Percentiles rank a stretch among this genome's conserved stretches.
Conservation (phyloP, 148 eudicot genomes). For the Amaranthus cruentus region DNA sequence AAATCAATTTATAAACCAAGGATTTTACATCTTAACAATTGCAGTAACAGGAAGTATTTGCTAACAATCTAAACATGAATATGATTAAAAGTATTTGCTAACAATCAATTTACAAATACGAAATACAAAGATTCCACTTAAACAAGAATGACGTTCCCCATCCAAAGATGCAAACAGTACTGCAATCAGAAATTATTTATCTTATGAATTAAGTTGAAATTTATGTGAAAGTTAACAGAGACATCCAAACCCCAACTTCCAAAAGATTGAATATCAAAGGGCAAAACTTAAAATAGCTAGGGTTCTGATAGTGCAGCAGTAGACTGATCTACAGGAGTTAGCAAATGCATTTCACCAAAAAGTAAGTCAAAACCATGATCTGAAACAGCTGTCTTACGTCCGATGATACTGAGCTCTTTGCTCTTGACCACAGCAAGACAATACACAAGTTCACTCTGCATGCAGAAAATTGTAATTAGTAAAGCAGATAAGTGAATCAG, state of each 20-base stretch:
- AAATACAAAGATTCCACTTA: not conserved
- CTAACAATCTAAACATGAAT: no score
- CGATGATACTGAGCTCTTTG: conserved; percentile 71
- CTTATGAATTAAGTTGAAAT: not conserved
- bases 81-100: not conserved
- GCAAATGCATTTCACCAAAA: conserved; percentile 7
- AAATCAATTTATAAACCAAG: no score
- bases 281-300: not conserved
- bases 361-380: not conserved
- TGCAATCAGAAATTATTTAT: not conserved
- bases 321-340: not conserved
- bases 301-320: not conserved
- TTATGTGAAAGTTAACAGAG: not conserved
- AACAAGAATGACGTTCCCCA: not conserved
- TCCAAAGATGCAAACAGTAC: not conserved
- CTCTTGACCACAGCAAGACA: conserved; percentile 82
- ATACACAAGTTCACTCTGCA: conserved; percentile 80
- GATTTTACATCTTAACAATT: no score
- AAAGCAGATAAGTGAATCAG: conserved; percentile 10
- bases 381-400: conserved; percentile 54
- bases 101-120: not conserved
- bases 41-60: no score
- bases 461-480: not conserved
- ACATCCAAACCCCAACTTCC: not conserved
- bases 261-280: not conserved